Conservation (phyloP, 164 flowering plant genomes). For the Chimonanthus salicifolius region DNA sequence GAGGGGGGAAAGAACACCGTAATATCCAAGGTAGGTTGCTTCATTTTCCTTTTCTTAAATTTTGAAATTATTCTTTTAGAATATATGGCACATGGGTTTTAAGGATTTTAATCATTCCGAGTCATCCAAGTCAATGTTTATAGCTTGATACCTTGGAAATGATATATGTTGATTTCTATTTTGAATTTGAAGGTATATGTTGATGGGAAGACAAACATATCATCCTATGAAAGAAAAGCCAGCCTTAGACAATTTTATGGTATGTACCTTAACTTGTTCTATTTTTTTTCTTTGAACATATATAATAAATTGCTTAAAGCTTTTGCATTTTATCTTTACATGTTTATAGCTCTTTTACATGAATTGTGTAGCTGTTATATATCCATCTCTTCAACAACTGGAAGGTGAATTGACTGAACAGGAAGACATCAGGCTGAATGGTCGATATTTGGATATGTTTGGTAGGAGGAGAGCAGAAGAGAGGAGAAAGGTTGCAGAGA, state of each 20-base stretch:
- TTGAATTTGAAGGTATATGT: slow-evolving; percentile 6
- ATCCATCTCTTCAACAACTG: slow-evolving; percentile 80
- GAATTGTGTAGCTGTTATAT: slow-evolving; percentile 56
- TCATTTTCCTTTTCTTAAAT: too few relatives aligned
- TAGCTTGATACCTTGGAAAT: background rate
- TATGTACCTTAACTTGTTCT: background rate
- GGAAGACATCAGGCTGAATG: slow-evolving; percentile 22
- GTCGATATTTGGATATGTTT: slow-evolving; percentile 14
- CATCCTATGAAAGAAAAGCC: slow-evolving; percentile 13
- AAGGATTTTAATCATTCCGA: background rate
- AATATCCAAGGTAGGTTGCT: too few relatives aligned
- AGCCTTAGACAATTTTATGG: slow-evolving; percentile 17
- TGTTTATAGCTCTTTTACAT: background rate
- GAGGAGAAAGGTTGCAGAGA: slow-evolving; percentile 23
- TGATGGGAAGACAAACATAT: slow-evolving; percentile 11
- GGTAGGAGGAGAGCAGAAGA: slow-evolving; percentile 37
- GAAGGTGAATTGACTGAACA: slow-evolving; percentile 44
- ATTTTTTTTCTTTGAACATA: background rate
- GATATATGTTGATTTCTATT: background rate
- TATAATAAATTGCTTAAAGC: background rate
- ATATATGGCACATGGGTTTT: background rate
- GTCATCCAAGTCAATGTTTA: background rate
- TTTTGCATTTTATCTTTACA: slow-evolving; percentile 1
- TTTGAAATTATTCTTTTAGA: background rate
- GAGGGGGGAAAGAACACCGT: background rate